Conservation (phyloP, 306 rosid species). For the Trifolium dubium region DNA sequence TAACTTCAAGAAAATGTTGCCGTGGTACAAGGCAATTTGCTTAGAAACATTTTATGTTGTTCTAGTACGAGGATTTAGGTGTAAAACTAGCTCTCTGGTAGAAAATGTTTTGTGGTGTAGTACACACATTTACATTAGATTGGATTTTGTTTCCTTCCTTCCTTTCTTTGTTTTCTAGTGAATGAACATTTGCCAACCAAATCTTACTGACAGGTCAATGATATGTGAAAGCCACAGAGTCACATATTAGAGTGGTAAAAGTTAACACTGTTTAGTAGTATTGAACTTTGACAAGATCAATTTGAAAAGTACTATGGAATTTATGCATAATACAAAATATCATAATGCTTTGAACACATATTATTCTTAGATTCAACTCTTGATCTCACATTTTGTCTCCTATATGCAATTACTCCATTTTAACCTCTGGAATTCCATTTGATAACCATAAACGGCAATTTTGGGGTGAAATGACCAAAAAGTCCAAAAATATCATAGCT, state of each 20-base stretch:
- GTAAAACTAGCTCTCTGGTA: constrained; percentile 24
- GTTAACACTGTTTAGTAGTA: constrained; percentile 1
- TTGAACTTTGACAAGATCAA: constrained; percentile 29
- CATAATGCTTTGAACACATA: constrained; percentile 29
- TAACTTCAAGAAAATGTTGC: constrained; percentile 10
- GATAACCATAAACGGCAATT: neutral
- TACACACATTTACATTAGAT: constrained; percentile 23
- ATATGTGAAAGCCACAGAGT: constrained; percentile 21
- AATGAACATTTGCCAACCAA: constrained; percentile 21
- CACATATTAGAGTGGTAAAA: neutral
- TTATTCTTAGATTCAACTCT: constrained; percentile 17
- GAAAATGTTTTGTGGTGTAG: constrained; percentile 14
- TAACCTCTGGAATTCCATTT: neutral
- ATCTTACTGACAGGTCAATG: constrained; percentile 22
- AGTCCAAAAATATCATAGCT: neutral
- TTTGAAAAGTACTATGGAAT: neutral
- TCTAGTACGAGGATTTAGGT: neutral
- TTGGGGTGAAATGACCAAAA: neutral
- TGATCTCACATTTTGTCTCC: constrained; percentile 15
- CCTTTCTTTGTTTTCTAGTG: neutral
- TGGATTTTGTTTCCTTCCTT: neutral
- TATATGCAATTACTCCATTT: constrained; percentile 14
- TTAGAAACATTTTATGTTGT: constrained; percentile 8
- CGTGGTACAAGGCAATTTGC: constrained; percentile 3
- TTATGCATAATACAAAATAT: constrained; percentile 25